Conservation (phyloP, 306 rosid species). For the Gastrolobium bilobum region DNA sequence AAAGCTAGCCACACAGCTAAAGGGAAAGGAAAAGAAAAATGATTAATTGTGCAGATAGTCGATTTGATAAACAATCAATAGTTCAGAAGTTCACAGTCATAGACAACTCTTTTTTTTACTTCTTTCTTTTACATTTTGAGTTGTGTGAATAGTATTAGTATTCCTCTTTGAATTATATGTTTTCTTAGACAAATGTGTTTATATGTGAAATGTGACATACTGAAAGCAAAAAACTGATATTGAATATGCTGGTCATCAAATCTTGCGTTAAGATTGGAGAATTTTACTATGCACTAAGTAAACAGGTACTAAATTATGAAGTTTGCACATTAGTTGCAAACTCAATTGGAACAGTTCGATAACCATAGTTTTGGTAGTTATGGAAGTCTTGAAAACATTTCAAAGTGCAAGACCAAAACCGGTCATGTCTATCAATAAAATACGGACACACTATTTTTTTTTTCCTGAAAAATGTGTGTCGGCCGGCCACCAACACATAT, state of each 20-base stretch:
- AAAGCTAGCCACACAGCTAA: no score
- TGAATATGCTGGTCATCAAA: not conserved
- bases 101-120: not conserved
- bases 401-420: no score
- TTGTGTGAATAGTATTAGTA: not conserved
- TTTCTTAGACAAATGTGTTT: no score
- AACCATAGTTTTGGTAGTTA: not conserved
- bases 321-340: not conserved
- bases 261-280: not conserved
- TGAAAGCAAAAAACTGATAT: not conserved
- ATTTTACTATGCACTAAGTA: not conserved
- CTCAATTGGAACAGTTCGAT: not conserved
- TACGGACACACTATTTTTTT: no score
- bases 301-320: no score
- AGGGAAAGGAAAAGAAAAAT: no score
- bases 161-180: not conserved
- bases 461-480: no score
- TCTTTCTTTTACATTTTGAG: not conserved
- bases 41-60: no score
- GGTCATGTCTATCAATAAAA: no score
- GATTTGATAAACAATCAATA: constrained; percentile 2
- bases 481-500: no score
- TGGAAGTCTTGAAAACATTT: not conserved
- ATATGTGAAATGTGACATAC: not conserved
- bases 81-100: not conserved